Conservation (phyloP, 331 rosid genomes). For the Saraca asoca region DNA sequence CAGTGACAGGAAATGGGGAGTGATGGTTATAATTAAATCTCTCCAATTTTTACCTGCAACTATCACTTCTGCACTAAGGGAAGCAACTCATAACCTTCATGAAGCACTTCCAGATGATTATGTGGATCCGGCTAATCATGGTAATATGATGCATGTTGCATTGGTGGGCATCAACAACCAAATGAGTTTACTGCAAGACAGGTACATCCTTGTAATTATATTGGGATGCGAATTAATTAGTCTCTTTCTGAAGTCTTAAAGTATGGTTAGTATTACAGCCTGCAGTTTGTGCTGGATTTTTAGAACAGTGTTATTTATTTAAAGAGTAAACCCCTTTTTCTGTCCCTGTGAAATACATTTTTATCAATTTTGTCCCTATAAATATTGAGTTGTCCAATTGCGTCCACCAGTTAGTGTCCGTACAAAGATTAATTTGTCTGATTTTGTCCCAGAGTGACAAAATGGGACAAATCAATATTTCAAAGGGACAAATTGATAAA, state of each 20-base stretch:
- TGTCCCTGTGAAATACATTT: no score
- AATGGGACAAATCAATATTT: no score
- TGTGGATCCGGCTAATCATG: slow-evolving; percentile 52
- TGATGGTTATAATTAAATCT: slow-evolving; percentile 84
- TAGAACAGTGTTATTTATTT: slow-evolving; percentile 2
- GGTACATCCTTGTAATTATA: slow-evolving; percentile 51
- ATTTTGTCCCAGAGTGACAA: background rate
- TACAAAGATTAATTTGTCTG: no score
- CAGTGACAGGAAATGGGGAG: slow-evolving; percentile 94
- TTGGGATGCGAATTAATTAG: background rate
- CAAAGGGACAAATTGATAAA: no score
- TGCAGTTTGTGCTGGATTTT: slow-evolving; percentile 22
- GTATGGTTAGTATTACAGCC: slow-evolving; percentile 7
- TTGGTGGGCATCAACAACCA: slow-evolving; percentile 92
- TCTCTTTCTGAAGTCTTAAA: slow-evolving; percentile 5
- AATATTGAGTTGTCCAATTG: no score
- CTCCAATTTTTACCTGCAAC: slow-evolving; percentile 85
- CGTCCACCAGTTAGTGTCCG: no score
- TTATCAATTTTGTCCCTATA: no score
- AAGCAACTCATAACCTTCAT: slow-evolving; percentile 60
- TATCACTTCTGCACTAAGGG: slow-evolving; percentile 77
- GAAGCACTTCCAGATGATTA: slow-evolving; percentile 57
- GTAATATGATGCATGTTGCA: slow-evolving; percentile 98
- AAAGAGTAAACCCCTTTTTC: no score
- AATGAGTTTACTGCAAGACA: slow-evolving; percentile 98